Evolutionary conservation across 208 protist genomes (phyloP).

Genomic region (Naegleria lovaniensis): DNA sequence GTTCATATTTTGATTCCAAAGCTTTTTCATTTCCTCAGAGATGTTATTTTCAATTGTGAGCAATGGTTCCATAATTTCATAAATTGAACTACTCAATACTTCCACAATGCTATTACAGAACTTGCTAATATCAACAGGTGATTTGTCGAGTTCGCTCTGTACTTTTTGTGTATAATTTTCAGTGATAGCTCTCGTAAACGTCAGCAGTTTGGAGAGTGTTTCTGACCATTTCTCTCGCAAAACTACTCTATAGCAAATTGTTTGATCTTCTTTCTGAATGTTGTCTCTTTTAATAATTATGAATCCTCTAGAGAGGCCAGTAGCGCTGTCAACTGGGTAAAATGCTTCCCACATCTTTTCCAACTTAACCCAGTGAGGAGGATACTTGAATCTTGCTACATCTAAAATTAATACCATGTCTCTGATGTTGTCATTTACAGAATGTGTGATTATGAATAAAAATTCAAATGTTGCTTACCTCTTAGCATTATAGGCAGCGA

Average conservation of each 20-base stretch:
- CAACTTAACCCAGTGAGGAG: constrained; percentile 37
- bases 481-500: constrained; percentile 42
- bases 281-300: constrained; percentile 27
- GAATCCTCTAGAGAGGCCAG: constrained; percentile 30
- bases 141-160: not conserved
- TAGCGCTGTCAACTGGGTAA: constrained; percentile 6
- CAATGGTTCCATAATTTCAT: not conserved
- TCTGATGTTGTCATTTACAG: no score
- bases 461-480: not conserved
- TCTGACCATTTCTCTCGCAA: not conserved
- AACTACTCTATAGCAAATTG: not conserved
- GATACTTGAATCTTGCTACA: constrained; percentile 52
- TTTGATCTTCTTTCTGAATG: not conserved
- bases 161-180: not conserved
- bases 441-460: no score
- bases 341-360: constrained; percentile 33
- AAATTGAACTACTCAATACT: not conserved
- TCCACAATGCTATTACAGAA: not conserved
- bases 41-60: not conserved
- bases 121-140: not conserved
- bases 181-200: not conserved
- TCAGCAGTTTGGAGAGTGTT: not conserved
- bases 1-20: not conserved
- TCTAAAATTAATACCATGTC: constrained; percentile 45
- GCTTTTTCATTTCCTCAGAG: not conserved